These are phyloP conservation scores for Hibiscus trionum DNA, from an alignment of 345 rosid species.

Conservation along the genomic window DNA sequence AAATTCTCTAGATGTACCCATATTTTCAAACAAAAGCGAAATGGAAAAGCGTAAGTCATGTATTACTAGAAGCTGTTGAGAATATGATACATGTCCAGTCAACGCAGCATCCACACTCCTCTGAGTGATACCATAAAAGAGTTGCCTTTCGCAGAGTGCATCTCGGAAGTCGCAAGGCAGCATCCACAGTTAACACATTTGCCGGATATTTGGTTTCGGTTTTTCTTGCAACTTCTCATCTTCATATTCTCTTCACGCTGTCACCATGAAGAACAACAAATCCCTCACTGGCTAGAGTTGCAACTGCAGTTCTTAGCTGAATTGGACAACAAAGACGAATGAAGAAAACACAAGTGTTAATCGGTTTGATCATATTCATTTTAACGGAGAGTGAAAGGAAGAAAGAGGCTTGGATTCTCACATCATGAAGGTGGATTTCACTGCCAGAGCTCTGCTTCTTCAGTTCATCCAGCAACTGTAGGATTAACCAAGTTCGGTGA, in stretches of 20 bases:
- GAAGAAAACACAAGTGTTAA: neutral
- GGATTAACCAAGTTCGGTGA: constrained; percentile 4
- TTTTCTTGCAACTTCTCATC: neutral
- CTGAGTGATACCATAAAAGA: neutral
- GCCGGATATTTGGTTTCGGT: neutral
- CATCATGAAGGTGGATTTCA: constrained; percentile 80
- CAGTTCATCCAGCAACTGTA: constrained; percentile 70
- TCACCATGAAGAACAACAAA: constrained; percentile 63
- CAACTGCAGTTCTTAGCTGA: constrained; percentile 71
- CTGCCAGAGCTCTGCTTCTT: constrained; percentile 63
- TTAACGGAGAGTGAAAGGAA: neutral
- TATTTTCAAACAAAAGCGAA: neutral
- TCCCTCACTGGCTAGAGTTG: constrained; percentile 64
- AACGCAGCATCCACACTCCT: neutral
- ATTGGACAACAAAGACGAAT: neutral
- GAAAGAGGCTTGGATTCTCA: constrained; percentile 24
- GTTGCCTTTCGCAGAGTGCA: neutral
- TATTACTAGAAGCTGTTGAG: neutral
- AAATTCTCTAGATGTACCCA: neutral
- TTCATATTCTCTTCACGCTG: constrained; percentile 59
- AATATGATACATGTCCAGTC: constrained; percentile 1
- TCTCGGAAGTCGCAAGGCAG: too few relatives aligned
- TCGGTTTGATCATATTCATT: constrained; percentile 16
- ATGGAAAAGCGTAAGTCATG: neutral
- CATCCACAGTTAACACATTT: neutral